Base-by-base conservation (phyloP, 1,284 basidiomycete species). In the Ceratorhiza oryzae-sativae region DNA sequence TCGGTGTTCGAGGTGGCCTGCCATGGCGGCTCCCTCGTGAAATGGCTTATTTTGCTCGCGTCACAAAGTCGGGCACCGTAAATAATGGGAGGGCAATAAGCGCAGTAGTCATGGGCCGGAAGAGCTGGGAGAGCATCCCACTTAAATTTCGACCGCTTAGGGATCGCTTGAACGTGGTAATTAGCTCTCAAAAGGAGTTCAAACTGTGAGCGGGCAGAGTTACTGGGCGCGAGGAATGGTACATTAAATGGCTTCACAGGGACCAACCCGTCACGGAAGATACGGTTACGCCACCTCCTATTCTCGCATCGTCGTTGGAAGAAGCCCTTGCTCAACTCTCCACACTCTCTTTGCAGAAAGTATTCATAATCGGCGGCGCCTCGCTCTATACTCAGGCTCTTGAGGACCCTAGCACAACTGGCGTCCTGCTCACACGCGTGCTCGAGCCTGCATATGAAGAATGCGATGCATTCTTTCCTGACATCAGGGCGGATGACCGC, bases 71-170 rank as follows among this genome's bases (percentile, higher is more conserved):
- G 56, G 87, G 15, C 46, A 39, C 72, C 53, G 32, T 73, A 73
- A 12, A 15, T 10, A 30, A 5, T 32, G 10, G n/a, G n/a, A 84
- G 82, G 13, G 79, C 77, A 51, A 81, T 80, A 72, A 99, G 99
- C 80, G 89, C 88, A 1, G 90, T 98, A 42, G 83, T 99, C 72
- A 99, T 99, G 97, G 97, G 97, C 5, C 85, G 96, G 59, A 96
- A 94, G 78, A 98, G 95, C 20, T 99, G 97, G 97, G 94, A 97
- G 80, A 94, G 93, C 79, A 99, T 99, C 73, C 97, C 97, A n/a
- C 76, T 79, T 6, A 93, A 89, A 79, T 94, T 93, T 81, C 86
- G 93, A 74, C 97, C 97, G 1, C 84, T 99, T 30, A 84, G 86
- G 51, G 87, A 86, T 36, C 84, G 97, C 46, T 75, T 87, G 73